These are phyloP conservation scores for Penicillium mononematosum DNA, from an alignment of 495 filamentous ascomycete genomes.

Conservation along the genomic window DNA sequence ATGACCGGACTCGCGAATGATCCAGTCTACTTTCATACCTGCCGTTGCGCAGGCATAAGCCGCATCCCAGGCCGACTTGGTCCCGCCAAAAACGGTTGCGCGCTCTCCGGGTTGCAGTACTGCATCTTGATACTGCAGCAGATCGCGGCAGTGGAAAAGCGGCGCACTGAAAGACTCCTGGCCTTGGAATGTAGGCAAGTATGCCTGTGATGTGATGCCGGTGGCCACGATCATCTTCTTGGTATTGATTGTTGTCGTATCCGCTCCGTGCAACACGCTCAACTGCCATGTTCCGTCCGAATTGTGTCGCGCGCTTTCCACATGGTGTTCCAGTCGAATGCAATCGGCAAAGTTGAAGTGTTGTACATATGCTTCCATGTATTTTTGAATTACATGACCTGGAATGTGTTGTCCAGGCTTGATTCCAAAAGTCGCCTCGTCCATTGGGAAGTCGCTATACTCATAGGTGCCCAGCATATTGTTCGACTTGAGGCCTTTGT, in stretches of 20 bases:
- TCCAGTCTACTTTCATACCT: conserved; percentile 70
- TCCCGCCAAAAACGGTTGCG: conserved; percentile 65
- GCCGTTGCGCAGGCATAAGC: conserved; percentile 65
- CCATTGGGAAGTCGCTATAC: conserved; percentile 73
- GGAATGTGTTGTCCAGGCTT: conserved; percentile 65
- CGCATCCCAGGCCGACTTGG: conserved; percentile 76
- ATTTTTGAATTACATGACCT: conserved; percentile 61
- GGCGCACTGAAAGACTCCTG: conserved; percentile 52
- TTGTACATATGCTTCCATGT: conserved; percentile 62
- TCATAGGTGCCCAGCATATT: conserved; percentile 65
- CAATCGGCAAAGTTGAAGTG: conserved; percentile 54
- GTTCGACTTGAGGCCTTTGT: conserved; percentile 66
- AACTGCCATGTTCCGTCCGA: conserved; percentile 43
- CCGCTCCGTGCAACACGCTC: conserved; percentile 21
- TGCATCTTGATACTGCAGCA: conserved; percentile 42
- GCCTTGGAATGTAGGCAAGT: conserved; percentile 51
- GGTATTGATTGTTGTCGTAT: conserved; percentile 36
- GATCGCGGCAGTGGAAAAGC: conserved; percentile 63
- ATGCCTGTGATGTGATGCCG: conserved; percentile 63
- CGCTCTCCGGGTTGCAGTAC: conserved; percentile 35
- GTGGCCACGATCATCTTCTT: conserved; percentile 68
- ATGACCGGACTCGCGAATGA: conserved; percentile 75
- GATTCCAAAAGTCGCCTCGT: conserved; percentile 56
- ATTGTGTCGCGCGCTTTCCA: conserved; percentile 51
- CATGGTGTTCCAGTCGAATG: conserved; percentile 54